A percentile compares a stretch with the other conserved stretches of the same genome.
Evolutionary conservation across 257 asterid genomes (phyloP).

Genomic region (Handroanthus guayacan): DNA sequence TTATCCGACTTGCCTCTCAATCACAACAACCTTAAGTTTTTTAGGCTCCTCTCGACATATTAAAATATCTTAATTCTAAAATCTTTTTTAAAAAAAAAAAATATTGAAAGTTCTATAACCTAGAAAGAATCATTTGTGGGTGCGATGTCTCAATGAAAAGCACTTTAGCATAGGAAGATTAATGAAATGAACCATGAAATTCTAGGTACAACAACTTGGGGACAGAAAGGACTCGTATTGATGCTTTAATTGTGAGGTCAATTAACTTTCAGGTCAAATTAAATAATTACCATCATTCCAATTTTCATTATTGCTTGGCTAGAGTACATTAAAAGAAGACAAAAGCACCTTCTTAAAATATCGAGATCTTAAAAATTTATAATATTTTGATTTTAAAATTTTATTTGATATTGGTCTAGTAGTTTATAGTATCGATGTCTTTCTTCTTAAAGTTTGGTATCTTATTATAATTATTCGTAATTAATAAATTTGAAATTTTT

Average conservation of each 20-base stretch:
- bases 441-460: too few species aligned
- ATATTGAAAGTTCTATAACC: too few species aligned
- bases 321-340: slow-evolving; percentile 31
- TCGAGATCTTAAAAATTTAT: neutral
- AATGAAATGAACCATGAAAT: neutral
- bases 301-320: slow-evolving; percentile 20
- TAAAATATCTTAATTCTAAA: too few species aligned
- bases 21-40: too few species aligned
- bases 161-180: neutral
- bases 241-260: neutral
- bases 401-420: neutral
- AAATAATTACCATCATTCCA: neutral
- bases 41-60: too few species aligned
- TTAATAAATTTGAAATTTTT: too few species aligned
- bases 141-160: neutral
- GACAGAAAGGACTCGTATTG: neutral
- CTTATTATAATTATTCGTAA: too few species aligned
- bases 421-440: too few species aligned
- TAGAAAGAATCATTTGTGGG: neutral
- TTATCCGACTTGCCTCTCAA: too few species aligned
- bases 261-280: slow-evolving; percentile 14
- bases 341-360: neutral
- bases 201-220: slow-evolving; percentile 17
- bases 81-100: too few species aligned
- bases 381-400: neutral